Base-by-base conservation (phyloP, 257 asterid genomes). In the Nicotiana paniculata region DNA sequence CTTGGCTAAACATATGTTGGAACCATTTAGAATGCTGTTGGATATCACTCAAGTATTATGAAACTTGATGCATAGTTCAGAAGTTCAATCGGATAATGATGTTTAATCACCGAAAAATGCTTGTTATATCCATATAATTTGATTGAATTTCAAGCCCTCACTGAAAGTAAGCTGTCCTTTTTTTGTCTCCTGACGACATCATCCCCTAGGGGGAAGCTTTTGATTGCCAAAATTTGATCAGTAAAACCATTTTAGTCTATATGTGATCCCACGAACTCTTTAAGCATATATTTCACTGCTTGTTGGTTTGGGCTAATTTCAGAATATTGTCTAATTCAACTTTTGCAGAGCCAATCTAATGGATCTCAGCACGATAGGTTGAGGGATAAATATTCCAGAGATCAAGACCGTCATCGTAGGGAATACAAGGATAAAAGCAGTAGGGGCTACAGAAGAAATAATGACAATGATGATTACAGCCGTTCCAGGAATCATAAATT, bases 391-490 rank as follows among this genome's bases (percentile, higher is more conserved):
- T 57, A 75, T 81, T 85, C 81, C 35, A 79, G 85, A 80, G 87
- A 82, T 66, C 81, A 85, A 33, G 82, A 57, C 32, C 69, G 78
- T 72, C 21, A 72, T 21, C 4, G 9, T 74, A 62, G 32, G 37
- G 78, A 21, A 6, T 74, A 46, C 79, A 74, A 13, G 61, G 79
- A 74, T 79, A 85, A 82, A 70, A 62, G 70, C 84, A 77, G 26
- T 7, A 88, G 90, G 81, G 28, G 74, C 77, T 68, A 83, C 77
- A 87, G 86, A 85, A 89, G 91, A 84, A 86, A 89, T 83, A 86
- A 85, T 61, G 85, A 83, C 61, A 80, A 85, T 63, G 94, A 86
- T 80, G 90, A 89, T 83, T 81, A 88, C 83, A 85, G 86, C 83
- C 86, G 28, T 80, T 83, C 88, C 62, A 72, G 89, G 77, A 82